Base-by-base conservation (phyloP, 2,329 filamentous ascomycete species). In the Verticillium nubilum region DNA sequence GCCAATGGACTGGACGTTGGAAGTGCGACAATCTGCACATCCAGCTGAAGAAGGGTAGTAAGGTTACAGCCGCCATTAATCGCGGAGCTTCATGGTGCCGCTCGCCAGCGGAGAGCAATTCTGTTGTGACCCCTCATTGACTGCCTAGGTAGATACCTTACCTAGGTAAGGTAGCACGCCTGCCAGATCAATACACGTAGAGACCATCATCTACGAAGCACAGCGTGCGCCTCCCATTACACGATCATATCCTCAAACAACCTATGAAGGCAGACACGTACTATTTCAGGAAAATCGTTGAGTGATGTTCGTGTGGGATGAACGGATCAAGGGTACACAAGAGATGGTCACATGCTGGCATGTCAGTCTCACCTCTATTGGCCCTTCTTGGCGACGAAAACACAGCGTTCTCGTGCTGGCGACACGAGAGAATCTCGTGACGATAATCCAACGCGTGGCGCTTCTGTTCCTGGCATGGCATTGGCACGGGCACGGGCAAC, bases 381-480 rank as follows among this genome's bases (percentile, higher is more conserved):
- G 28, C 28, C 42, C 27, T n/a, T n/a, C 10, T 33, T 31, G 26
- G 42, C 42, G 56, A 57, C 56, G 56, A 57, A 57, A 57, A 57
- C 27, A 28, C 56, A 37, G 27, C 27, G 35, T 33, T 50, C n/a
- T 57, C 56, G 56, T 57, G 26, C 37, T 26, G 47, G 27, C 2
- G 42, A 52, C 56, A 26, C 28, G 27, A 57, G 19, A 28, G 17
- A 26, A 17, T 53, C 9, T 9, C 26, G 12, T 27, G 15, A 53
- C 52, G 52, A 53, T 53, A 28, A 29, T n/a, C 17, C n/a, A 23
- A 50, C 2, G 9, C 35, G 35, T 42, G 35, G n/a, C 35, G 15
- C 35, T 5, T 15, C 35, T 9, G 19, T 23, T 50, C n/a, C 42
- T 50, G 17, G 35, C 35, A n/a, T 17, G 35, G 17, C 17, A 17